Percentiles rank a stretch among this genome's conserved stretches.
Evolutionary conservation across 2,329 filamentous ascomycete species (phyloP).

Genomic region (Apiospora kogelbergensis): DNA sequence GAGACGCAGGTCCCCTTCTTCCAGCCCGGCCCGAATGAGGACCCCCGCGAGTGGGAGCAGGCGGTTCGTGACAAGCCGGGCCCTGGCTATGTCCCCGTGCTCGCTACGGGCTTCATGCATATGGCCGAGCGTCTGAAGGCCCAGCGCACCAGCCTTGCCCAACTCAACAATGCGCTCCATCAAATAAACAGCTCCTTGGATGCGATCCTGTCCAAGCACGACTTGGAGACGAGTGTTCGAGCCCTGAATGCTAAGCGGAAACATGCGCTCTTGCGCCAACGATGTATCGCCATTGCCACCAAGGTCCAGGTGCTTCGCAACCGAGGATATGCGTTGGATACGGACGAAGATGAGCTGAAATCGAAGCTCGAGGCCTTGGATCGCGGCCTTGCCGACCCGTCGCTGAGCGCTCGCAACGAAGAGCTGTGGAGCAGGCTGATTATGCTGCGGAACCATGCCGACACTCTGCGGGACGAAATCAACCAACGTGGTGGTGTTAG

Average conservation of each 20-base stretch:
- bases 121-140: constrained; percentile 71
- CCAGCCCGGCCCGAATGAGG: constrained; percentile 67
- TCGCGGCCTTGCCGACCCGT: constrained; percentile 70
- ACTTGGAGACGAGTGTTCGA: constrained; percentile 73
- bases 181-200: constrained; percentile 76
- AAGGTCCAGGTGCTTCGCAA: constrained; percentile 81
- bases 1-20: constrained; percentile 75
- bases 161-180: constrained; percentile 72
- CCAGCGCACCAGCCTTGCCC: constrained; percentile 67
- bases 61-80: constrained; percentile 78
- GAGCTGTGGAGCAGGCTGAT: constrained; percentile 85
- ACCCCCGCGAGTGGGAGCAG: constrained; percentile 80
- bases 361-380: constrained; percentile 70
- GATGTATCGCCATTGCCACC: constrained; percentile 72
- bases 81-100: constrained; percentile 72
- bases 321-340: constrained; percentile 76
- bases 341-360: constrained; percentile 76
- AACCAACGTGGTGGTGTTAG: constrained; percentile 63
- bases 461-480: constrained; percentile 71
- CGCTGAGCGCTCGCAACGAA: constrained; percentile 72
- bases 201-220: constrained; percentile 72
- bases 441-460: constrained; percentile 69
- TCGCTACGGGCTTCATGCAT: constrained; percentile 71
- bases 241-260: constrained; percentile 71
- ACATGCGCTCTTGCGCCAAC: constrained; percentile 70